Base-by-base conservation (phyloP, 2,329 filamentous ascomycete genomes). In the Aspergillus spinulosporus region DNA sequence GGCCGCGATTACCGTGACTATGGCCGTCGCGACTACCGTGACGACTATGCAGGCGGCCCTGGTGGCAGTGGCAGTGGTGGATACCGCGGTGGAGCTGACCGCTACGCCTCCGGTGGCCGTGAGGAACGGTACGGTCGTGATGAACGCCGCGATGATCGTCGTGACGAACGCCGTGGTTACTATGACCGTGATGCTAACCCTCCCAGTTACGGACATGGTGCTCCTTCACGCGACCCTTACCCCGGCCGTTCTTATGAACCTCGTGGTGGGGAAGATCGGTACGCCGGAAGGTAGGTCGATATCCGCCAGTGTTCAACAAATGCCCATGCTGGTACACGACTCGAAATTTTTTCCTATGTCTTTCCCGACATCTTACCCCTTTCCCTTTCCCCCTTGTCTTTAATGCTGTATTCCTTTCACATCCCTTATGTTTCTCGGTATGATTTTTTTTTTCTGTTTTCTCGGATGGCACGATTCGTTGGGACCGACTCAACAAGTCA, bases 131-230 rank as follows among this genome's bases (percentile, higher is more conserved):
- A 74, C 60, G 71, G 75, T 57, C 75, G 76, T 58, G 76, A 72
- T 52, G 74, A 76, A 54, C 74, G 76, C 57, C 78, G 85, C 73
- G 81, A 82, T 62, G 70, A 74, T 56, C 71, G 79, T 74, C 77
- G 66, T 72, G 78, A 72, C 49, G 73, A 76, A 54, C 75, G 77
- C 59, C 78, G 73, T 63, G 74, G 79, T 58, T 82, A 82, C 69
- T 82, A 83, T 63, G 79, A 81, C 62, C 79, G 80, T 65, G 80
- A 82, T 64, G 78, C 78, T 62, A 78, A 80, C 64, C 72, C 75
- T 72, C 74, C 76, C 61, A 73, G 73, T 65, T 78, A 78, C 59
- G 62, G 62, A 44, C 74, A 74, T 37, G 69, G 49, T 54, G 52
- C 69, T 62, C 71, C 73, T 59, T 65, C 72, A 29, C 74, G 74